phyloP scores from a whole-genome alignment of 306 rosid species.

The Begonia masoniana region DNA sequence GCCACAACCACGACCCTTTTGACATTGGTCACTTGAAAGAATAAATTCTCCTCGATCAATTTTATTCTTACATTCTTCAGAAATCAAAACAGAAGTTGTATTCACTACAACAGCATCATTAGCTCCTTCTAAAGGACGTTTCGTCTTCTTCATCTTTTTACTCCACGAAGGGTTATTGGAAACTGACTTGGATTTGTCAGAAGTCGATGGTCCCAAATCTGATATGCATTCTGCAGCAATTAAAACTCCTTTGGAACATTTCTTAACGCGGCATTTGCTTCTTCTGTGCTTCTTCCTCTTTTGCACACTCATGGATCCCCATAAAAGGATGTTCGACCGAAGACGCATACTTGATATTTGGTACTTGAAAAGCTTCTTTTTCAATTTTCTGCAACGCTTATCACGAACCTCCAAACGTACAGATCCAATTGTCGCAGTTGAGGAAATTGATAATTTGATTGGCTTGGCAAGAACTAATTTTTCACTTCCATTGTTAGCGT shows the following conservation, averaged over 20 bases:
- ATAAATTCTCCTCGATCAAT: conserved; percentile 21
- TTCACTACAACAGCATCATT: conserved; percentile 6
- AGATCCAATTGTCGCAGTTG: conserved; percentile 9
- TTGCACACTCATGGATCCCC: conserved; percentile 24
- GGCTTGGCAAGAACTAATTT: conserved; percentile 15
- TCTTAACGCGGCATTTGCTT: conserved; percentile 13
- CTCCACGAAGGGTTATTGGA: conserved; percentile 5
- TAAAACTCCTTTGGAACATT: conserved; percentile 9
- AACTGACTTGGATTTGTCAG: conserved; percentile 18
- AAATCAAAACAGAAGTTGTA: not conserved
- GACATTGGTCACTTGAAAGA: conserved; percentile 17
- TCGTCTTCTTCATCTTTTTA: conserved; percentile 21
- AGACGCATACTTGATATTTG: conserved; percentile 24
- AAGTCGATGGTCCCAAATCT: conserved; percentile 46
- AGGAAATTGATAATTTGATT: conserved; percentile 12
- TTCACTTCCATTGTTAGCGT: conserved; percentile 15
- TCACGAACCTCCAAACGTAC: conserved; percentile 14
- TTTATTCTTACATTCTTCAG: conserved; percentile 27
- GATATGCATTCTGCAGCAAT: conserved; percentile 15
- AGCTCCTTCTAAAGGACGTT: conserved; percentile 17
- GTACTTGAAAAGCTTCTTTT: conserved; percentile 41
- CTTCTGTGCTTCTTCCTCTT: conserved; percentile 50
- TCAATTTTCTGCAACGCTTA: conserved; percentile 26
- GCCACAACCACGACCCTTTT: no score
- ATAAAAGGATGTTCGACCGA: conserved; percentile 23